Evolutionary conservation across 78 protist species (phyloP), one percentile per base, ranked within the genome.

Genomic region (Trichosphaerium sp.): DNA sequence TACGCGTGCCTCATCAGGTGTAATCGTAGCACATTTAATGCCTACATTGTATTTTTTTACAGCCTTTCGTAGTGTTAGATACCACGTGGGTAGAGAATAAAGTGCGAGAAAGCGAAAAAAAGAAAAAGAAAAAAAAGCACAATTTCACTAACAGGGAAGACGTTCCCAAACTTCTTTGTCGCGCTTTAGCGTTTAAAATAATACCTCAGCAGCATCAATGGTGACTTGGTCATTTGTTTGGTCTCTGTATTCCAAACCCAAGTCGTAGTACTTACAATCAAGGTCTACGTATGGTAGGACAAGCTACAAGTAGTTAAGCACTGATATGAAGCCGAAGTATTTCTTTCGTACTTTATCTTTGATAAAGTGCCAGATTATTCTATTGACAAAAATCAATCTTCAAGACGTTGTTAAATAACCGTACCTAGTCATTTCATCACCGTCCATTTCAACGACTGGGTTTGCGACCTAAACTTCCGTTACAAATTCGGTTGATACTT

Each of bases 11-110:
- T 88, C 94, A 41, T 89, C 93, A 23, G 97, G 95, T n/a, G 97
- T 92, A 56, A 92, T 92, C 47, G 97, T 92, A 21, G 97, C 97
- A 82, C 96, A 92, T 87, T 92, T 92, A 78, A 92, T 82, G 61
- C 93, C 97, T 52, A 92, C 94, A 34, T 81, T 74, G 76, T 26
- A 23, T 59, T 49, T 31, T 38, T 56, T 37, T 65, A 85, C 88
- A 67, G 94, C 97, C 40, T n/a, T n/a, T n/a, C n/a, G n/a, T n/a
- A n/a, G n/a, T n/a, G n/a, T n/a, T n/a, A n/a, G n/a, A n/a, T n/a
- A n/a, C n/a, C n/a, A n/a, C n/a, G n/a, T n/a, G n/a, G n/a, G n/a
- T n/a, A n/a, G n/a, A n/a, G n/a, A n/a, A n/a, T n/a, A n/a, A n/a
- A n/a, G n/a, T n/a, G n/a, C n/a, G n/a, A n/a, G n/a, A n/a, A n/a